Percentiles rank a stretch among this genome's conserved stretches.
These are phyloP conservation scores for Ampelocalamus luodianensis DNA, from an alignment of 176 grass and related monocot species.

Conservation along the genomic window DNA sequence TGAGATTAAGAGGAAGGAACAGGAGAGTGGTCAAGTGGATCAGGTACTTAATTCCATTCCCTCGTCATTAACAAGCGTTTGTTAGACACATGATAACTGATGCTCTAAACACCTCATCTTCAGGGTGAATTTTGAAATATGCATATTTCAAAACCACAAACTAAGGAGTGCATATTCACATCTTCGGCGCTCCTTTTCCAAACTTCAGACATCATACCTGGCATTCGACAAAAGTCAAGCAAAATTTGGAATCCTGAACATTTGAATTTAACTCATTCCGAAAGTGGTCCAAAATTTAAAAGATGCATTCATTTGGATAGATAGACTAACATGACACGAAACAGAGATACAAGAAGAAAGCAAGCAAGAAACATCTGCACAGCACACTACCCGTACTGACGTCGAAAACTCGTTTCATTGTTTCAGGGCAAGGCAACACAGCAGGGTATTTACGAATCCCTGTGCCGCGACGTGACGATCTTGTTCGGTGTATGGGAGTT, in stretches of 20 bases:
- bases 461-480: constrained; percentile 57
- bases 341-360: background rate
- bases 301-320: too few species aligned
- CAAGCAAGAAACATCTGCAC: background rate
- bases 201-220: background rate
- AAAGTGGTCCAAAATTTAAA: background rate
- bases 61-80: background rate
- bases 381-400: background rate
- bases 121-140: too few species aligned
- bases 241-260: background rate
- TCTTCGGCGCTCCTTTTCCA: background rate
- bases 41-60: constrained; percentile 20
- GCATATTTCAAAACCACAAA: too few species aligned
- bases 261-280: background rate
- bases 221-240: too few species aligned
- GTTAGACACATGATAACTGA: background rate
- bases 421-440: constrained; percentile 48
- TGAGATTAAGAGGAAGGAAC: constrained; percentile 7
- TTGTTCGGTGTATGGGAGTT: constrained; percentile 70
- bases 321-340: background rate
- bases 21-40: background rate
- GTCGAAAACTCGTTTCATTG: background rate
- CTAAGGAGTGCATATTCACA: too few species aligned
- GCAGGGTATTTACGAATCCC: constrained; percentile 60
- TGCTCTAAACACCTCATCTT: background rate